These are phyloP conservation scores for Taphrina populina DNA, from an alignment of 1,139 yeast genomes.

Conservation along the genomic window DNA sequence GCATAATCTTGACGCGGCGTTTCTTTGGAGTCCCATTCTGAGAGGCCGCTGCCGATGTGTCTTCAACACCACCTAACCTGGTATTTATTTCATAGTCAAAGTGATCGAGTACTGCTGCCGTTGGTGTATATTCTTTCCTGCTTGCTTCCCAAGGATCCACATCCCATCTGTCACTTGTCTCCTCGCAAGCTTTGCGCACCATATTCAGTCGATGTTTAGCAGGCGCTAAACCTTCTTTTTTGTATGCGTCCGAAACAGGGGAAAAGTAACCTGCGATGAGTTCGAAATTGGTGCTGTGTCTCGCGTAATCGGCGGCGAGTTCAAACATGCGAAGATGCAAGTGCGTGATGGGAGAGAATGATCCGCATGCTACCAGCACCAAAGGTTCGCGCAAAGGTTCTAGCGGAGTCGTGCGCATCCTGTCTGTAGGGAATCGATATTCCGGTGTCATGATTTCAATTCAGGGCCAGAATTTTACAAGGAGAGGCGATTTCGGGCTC, in stretches of 20 bases:
- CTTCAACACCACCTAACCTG: conserved; percentile 82
- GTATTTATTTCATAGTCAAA: conserved; percentile 93
- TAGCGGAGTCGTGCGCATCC: conserved; percentile 67
- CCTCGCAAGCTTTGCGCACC: conserved; percentile 97
- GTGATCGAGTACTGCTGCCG: conserved; percentile 94
- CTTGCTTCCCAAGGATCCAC: conserved; percentile 99
- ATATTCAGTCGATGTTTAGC: conserved; percentile 87
- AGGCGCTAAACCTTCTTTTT: conserved; percentile 88
- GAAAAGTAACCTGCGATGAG: conserved; percentile 95
- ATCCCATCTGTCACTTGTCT: conserved; percentile 97
- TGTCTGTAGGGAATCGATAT: conserved; percentile 80
- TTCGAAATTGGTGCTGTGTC: conserved; percentile 89
- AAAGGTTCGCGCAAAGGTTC: conserved; percentile 82
- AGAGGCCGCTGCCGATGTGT: conserved; percentile 51
- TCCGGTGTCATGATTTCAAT: conserved; percentile 41
- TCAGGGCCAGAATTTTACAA: too few species aligned
- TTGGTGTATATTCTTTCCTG: conserved; percentile 85
- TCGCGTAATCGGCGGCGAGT: conserved; percentile 94
- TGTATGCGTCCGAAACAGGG: conserved; percentile 94
- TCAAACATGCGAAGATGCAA: conserved; percentile 95
- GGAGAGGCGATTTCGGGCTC: too few species aligned
- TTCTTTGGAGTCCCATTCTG: neutral
- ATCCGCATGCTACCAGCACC: conserved; percentile 95
- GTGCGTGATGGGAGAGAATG: conserved; percentile 93
- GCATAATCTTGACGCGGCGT: conserved; percentile 73